Evolutionary conservation across 345 rosid genomes (phyloP), one percentile per base, ranked within the genome.

Genomic region (Sisymbrium altissimum): DNA sequence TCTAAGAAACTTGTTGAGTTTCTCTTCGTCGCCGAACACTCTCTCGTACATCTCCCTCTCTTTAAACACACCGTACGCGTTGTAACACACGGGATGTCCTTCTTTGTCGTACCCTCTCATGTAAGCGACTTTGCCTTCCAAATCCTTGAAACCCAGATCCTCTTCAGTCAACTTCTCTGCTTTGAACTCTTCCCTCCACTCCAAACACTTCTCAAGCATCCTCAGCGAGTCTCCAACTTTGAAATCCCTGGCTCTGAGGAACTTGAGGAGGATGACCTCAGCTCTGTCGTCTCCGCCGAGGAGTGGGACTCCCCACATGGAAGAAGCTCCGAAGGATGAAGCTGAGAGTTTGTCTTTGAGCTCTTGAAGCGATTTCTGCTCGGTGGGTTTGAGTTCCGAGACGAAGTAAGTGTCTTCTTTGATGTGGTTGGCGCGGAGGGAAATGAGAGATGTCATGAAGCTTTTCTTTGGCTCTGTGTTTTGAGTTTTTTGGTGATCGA

Each of bases 1-100:
- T 62, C 92, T 82, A 5, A 95, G 71, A 39, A 95, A 95, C 80
- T 72, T 88, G 29, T 84, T 80, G 41, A 95, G 84, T 61, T 95
- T 92, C 40, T 92, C 98, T 7, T 95, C 98, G 59, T 92, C 92
- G 2, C 99, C 98, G 39, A 95, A 90, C 45, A 90, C 85, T 74
- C 84, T 90, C 50, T 95, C 97, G 29, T 89, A 95, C 91, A 89
- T 85, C 3, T 90, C 97, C 41, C 61, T 85, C 70, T 90, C 97
- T 65, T 74, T 85, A 30, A 95, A 95, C 48, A 95, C 81, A 14
- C 94, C 99, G 50, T 95, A 95, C 1, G 96, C 96, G 68, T 95
- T 95, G 83, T 92, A 95, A 65, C 99, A 95, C 4, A 92, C 96
- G 4, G 99, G 99, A 27, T 92, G 99, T 0, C 97, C 98, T 62